Conservation (phyloP, 129 eudicot genomes). For the Pittosporum tobira region DNA sequence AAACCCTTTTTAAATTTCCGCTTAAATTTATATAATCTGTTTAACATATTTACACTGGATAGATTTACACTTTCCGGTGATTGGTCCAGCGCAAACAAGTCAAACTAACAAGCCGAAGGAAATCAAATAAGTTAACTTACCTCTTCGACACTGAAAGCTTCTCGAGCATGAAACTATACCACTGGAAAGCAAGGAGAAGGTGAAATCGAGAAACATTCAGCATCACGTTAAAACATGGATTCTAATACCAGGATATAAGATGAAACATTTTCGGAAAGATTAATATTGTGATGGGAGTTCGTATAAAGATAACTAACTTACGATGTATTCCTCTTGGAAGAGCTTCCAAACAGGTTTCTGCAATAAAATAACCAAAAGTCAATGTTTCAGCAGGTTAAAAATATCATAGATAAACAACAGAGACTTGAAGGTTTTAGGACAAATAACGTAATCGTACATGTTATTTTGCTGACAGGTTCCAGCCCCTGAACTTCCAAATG, state of each 20-base stretch:
- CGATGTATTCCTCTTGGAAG: slow-evolving; percentile 21
- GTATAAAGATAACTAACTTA: slow-evolving; percentile 15
- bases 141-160: slow-evolving; percentile 9
- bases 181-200: slow-evolving; percentile 25
- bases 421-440: background rate
- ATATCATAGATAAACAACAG: background rate
- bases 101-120: background rate
- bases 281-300: background rate
- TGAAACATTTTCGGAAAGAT: background rate
- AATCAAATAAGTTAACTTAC: slow-evolving; percentile 22
- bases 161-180: slow-evolving; percentile 34
- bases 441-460: slow-evolving; percentile 24
- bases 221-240: background rate
- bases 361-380: background rate
- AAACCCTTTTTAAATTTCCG: background rate
- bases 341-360: slow-evolving; percentile 49
- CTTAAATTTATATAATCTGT: background rate
- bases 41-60: background rate
- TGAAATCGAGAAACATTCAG: slow-evolving; percentile 4
- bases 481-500: slow-evolving; percentile 13
- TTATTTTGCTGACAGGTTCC: slow-evolving; percentile 21
- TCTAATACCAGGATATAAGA: background rate
- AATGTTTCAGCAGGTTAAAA: background rate
- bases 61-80: background rate
- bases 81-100: slow-evolving; percentile 3